Conservation (phyloP, 2,329 filamentous ascomycete genomes). For the Acrocalymma vagum region DNA sequence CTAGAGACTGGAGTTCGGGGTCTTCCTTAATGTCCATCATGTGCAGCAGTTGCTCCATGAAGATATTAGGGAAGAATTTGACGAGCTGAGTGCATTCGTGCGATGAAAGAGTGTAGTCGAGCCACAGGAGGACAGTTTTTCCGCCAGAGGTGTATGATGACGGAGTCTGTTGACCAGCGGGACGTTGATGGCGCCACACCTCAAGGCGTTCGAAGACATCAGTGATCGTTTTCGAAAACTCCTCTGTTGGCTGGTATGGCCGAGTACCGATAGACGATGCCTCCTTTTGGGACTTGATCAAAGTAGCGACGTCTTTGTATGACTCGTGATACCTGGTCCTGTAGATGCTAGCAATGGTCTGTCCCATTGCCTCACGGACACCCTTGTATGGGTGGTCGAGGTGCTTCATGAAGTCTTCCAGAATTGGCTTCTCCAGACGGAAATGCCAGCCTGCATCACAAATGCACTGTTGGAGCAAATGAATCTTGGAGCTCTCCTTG, state of each 20-base stretch:
- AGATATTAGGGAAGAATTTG: slow-evolving; percentile 86
- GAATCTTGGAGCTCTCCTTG: slow-evolving; percentile 97
- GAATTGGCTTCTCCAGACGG: slow-evolving; percentile 84
- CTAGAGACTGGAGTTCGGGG: slow-evolving; percentile 89
- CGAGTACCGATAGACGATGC: slow-evolving; percentile 84
- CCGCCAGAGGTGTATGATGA: slow-evolving; percentile 95
- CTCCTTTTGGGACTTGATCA: slow-evolving; percentile 81
- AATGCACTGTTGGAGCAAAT: slow-evolving; percentile 87
- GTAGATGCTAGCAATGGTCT: slow-evolving; percentile 87
- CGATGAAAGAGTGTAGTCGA: slow-evolving; percentile 88
- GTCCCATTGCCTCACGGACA: slow-evolving; percentile 92
- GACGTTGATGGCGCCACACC: slow-evolving; percentile 84
- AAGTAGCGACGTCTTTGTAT: slow-evolving; percentile 77
- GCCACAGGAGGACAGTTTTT: slow-evolving; percentile 95
- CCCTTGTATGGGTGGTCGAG: slow-evolving; percentile 98
- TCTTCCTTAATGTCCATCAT: slow-evolving; percentile 99
- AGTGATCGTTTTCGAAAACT: slow-evolving; percentile 76
- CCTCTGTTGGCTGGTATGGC: slow-evolving; percentile 80
- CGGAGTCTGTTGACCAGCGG: slow-evolving; percentile 88
- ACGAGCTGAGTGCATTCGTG: slow-evolving; percentile 92
- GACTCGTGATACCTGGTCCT: slow-evolving; percentile 94
- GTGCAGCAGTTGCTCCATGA: slow-evolving; percentile 92
- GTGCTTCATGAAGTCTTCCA: slow-evolving; percentile 88
- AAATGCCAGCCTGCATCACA: slow-evolving; percentile 96
- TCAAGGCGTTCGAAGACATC: slow-evolving; percentile 83